Evolutionary conservation across 2,329 filamentous ascomycete genomes (phyloP).

Genomic region (Phoma sp.): DNA sequence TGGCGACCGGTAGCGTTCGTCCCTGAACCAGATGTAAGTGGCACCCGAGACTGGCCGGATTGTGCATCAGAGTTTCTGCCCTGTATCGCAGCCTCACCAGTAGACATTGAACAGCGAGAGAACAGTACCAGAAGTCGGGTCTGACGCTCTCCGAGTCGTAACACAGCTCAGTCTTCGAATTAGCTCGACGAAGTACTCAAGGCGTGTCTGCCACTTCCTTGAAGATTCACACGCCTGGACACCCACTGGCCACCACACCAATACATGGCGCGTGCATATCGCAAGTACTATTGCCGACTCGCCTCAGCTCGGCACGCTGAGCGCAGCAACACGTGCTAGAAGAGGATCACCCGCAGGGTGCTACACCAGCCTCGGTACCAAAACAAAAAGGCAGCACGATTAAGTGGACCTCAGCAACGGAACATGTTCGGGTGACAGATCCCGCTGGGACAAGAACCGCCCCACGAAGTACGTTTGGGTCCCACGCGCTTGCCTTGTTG

Average conservation of each 20-base stretch:
- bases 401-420: background rate
- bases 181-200: background rate
- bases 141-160: background rate
- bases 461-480: constrained; percentile 5
- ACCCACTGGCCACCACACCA: background rate
- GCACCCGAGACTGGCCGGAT: background rate
- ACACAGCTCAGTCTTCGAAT: background rate
- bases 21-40: background rate
- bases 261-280: background rate
- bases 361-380: constrained; percentile 5
- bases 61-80: background rate
- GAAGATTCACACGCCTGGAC: background rate
- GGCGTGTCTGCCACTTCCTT: no score
- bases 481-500: background rate
- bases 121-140: background rate
- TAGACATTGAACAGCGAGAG: background rate
- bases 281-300: constrained; percentile 2
- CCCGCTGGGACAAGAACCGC: background rate
- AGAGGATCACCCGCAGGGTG: background rate
- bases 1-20: background rate
- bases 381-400: background rate
- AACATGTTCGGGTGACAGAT: constrained; percentile 4
- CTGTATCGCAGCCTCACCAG: background rate
- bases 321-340: background rate
- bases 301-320: background rate